These are phyloP conservation scores for Ogataea trehaloabstinens DNA, from an alignment of 805 yeast genomes.

Conservation along the genomic window DNA sequence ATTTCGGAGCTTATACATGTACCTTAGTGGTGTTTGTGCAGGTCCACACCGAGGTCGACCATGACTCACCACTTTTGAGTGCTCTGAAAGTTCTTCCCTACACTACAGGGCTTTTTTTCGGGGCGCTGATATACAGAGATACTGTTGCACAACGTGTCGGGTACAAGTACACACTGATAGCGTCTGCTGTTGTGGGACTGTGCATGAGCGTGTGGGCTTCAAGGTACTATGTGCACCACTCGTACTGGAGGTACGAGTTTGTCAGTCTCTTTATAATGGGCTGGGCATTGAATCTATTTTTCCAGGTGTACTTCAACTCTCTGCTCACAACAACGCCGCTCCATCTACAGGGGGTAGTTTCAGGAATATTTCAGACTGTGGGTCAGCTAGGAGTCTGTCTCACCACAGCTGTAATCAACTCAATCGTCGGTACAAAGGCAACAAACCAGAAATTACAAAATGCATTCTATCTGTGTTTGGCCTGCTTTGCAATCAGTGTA, in stretches of 20 bases:
- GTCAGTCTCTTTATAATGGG: constrained; percentile 22
- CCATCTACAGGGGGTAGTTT: constrained; percentile 38
- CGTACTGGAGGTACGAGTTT: constrained; percentile 28
- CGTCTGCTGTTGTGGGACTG: constrained; percentile 8
- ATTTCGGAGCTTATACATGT: constrained; percentile 13
- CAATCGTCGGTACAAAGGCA: constrained; percentile 18
- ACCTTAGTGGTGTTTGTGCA: constrained; percentile 12
- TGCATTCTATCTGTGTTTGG: constrained; percentile 9
- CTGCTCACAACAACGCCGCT: constrained; percentile 34
- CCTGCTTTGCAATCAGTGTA: constrained; percentile 3
- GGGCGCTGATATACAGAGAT: constrained; percentile 23
- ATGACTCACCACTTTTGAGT: constrained; percentile 33
- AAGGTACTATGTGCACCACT: constrained; percentile 13
- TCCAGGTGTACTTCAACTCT: constrained; percentile 33
- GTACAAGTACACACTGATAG: constrained; percentile 16
- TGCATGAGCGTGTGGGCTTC: constrained; percentile 23
- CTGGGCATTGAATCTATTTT: constrained; percentile 28
- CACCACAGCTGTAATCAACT: constrained; percentile 26
- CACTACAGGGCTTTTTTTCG: constrained; percentile 31
- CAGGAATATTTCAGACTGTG: constrained; percentile 36
- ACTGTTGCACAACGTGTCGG: constrained; percentile 18
- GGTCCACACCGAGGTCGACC: constrained; percentile 29
- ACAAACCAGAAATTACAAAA: constrained; percentile 2
- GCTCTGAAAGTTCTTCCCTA: constrained; percentile 38
- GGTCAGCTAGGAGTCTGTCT: constrained; percentile 35